A percentile compares a stretch with the other conserved stretches of the same genome.
These are phyloP conservation scores for Pestalotiopsis sp. DNA, from an alignment of 2,329 filamentous ascomycete genomes.

Conservation along the genomic window DNA sequence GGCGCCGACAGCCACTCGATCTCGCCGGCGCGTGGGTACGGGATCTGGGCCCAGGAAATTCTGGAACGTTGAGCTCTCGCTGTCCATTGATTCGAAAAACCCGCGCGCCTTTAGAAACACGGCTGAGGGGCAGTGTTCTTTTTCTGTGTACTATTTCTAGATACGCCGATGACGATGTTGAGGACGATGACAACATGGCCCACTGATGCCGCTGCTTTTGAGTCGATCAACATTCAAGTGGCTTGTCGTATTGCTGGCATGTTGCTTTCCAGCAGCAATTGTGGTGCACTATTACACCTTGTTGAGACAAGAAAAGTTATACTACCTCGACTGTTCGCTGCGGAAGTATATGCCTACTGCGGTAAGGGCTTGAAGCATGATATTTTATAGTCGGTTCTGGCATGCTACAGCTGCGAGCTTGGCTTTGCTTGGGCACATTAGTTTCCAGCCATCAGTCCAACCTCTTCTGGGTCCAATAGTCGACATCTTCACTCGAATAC, in stretches of 20 bases:
- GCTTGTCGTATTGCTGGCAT: too few species aligned
- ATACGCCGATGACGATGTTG: neutral
- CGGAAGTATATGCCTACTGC: neutral
- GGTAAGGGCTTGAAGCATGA: neutral
- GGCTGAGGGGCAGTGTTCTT: constrained; percentile 6
- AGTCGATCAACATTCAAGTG: too few species aligned
- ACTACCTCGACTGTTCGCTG: too few species aligned
- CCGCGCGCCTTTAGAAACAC: constrained; percentile 16
- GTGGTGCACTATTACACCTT: too few species aligned
- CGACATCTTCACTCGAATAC: neutral
- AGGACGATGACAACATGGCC: too few species aligned
- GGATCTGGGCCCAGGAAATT: constrained; percentile 5
- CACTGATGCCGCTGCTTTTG: too few species aligned
- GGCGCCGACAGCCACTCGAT: constrained; percentile 12
- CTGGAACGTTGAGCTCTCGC: constrained; percentile 8
- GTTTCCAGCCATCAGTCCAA: neutral
- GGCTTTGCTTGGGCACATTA: neutral
- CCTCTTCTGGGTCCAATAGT: neutral
- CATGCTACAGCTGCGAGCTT: neutral
- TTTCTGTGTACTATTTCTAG: neutral
- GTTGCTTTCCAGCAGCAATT: too few species aligned
- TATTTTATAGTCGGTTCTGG: neutral
- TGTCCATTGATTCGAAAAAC: neutral
- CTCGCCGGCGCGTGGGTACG: neutral
- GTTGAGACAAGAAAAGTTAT: too few species aligned